Base-by-base conservation (phyloP, 2,329 filamentous ascomycete genomes). In the Neocucurbitaria cava region DNA sequence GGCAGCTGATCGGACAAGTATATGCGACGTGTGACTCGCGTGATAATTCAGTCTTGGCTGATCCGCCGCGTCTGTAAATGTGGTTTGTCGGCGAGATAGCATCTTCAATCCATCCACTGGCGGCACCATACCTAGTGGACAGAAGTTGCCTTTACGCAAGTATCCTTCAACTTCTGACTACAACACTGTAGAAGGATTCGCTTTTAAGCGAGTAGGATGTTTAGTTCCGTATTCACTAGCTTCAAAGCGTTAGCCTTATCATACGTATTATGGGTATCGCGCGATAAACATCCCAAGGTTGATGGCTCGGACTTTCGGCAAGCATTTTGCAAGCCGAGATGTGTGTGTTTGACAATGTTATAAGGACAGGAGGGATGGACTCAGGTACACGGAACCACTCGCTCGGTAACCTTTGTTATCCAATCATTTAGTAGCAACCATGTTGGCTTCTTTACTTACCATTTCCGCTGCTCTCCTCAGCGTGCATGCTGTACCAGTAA, bases 401-500 rank as follows among this genome's bases (percentile, higher is more conserved):
- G 5, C 38, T 24, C 38, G 38, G 38, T 40, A 23, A 21, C 21
- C 24, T 13, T 23, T 18, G 20, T 23, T 6, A 15, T 23, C 38
- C 38, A 40, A 24, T 40, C 21, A n/a, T 21, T 11, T 23, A 23
- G 15, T 24, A n/a, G 11, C 21, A 15, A 40, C 5, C 38, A 40
- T 24, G 38, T 15, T 40, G 21, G 21, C 20, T 23, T 36, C 18
- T 21, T 20, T 56, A 20, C 41, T 46, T 4, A 39, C 41, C 4
- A 2, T 49, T 18, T 18, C 46, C 21, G 30, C 23, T 33, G 45
- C 36, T 17, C 23, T 49, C 41, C 21, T 38, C 13, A 39, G 39
- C 23, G 39, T 20, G 35, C 28, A 30, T n/a, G 54, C 45, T 6
- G 54, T 57, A 11, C 46, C 49, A 17, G 46, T 57, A 33, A 43